Evolutionary conservation across 208 protist species (phyloP), one percentile per base, ranked within the genome.

Genomic region (Leishmania braziliensis): DNA sequence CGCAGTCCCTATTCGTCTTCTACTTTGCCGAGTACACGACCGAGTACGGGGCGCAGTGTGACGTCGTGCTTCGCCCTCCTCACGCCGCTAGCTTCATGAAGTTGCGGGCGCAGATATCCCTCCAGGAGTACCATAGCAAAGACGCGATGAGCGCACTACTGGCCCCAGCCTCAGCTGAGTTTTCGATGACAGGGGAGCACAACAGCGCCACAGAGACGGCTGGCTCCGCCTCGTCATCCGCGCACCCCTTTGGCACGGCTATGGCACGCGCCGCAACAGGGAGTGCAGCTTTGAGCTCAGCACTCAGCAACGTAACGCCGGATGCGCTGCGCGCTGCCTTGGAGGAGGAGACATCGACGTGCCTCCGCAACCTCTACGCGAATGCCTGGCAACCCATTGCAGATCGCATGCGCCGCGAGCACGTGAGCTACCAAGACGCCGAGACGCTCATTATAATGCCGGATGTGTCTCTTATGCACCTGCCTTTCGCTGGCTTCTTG

Each of bases 11-110:
- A 5, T 97, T 97, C 87, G 92, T 97, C 72, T 97, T 97, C 76
- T 97, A 95, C 85, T 96, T 96, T 82, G 90, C 91, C 54, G 95
- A 97, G 79, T 97, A 95, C 88, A 84, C 87, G 9, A 95, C 89
- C 71, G 83, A 88, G 56, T 87, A 86, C 66, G 92, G 91, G 50
- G 77, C 82, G 9, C 81, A 87, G 73, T 96, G 93, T 82, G 89
- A 92, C 65, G 89, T 94, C 20, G 83, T 97, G 43, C 81, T 97
- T 14, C 93, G 93, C 5, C 95, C 95, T 20, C 91, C 93, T 16
- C 62, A 81, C 77, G 60, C 77, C 48, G 82, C 62, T 6, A 84
- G 80, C 62, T 97, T 95, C 83, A 72, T 95, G 54, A 84, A 88
- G 62, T 89, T 93, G 46, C 85, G 86, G 54, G 79, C 91, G 78